phyloP scores from a whole-genome alignment of 257 asterid genomes.

The Solanum acaule region DNA sequence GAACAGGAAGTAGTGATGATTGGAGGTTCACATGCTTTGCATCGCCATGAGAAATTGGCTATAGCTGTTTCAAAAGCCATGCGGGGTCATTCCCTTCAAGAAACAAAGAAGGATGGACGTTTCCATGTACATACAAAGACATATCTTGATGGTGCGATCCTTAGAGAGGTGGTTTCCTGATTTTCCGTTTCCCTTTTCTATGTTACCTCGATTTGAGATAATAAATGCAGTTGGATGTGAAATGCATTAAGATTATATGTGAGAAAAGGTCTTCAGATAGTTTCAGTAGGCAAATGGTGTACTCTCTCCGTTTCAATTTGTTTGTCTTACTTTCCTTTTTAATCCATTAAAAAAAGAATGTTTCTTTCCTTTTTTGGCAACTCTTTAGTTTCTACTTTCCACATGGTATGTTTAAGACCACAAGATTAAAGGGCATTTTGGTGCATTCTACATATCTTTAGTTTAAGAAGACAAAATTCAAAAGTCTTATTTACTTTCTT shows the following conservation, averaged over 20 bases:
- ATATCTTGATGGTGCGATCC: constrained; percentile 94
- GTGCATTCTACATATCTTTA: background rate
- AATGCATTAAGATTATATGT: background rate
- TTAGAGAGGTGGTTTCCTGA: constrained; percentile 60
- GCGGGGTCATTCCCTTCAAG: constrained; percentile 96
- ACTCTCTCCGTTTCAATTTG: background rate
- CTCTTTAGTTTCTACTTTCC: background rate
- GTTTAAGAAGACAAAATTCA: background rate
- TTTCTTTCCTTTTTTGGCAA: background rate
- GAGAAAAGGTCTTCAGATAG: background rate
- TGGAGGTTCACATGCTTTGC: constrained; percentile 87
- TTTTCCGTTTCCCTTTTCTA: background rate
- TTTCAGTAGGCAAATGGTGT: background rate
- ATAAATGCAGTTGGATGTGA: background rate
- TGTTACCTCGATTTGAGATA: background rate
- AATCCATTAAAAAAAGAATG: background rate
- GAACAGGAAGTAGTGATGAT: constrained; percentile 87
- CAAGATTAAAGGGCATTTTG: background rate
- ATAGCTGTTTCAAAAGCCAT: constrained; percentile 97
- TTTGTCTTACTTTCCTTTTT: background rate
- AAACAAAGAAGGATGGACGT: constrained; percentile 97
- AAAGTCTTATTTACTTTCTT: background rate
- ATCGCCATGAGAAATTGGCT: constrained; percentile 89
- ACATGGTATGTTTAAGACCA: background rate
- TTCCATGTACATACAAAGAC: constrained; percentile 95